Base-by-base conservation (phyloP, 148 eudicot genomes). In the Heliosperma pusillum region DNA sequence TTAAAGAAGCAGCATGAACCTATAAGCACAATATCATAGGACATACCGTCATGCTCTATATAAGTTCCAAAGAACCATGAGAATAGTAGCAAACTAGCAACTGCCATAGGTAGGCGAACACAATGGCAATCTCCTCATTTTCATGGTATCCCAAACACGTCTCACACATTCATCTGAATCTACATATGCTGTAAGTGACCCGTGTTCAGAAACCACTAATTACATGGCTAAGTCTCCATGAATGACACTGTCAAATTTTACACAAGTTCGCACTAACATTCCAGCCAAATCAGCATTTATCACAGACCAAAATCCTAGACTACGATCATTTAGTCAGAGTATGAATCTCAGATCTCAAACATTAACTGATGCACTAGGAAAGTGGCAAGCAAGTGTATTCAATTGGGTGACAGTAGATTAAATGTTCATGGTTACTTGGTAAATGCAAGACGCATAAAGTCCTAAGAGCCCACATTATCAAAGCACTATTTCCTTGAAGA, bases 1-100 rank as follows among this genome's bases (percentile, higher is more conserved):
- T 89, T 52, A 93, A 71, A 4, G 97, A 93, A 79, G 97, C 96
- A 3, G 97, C 84, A 74, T 93, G 97, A 64, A 93, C 97, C 97
- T 93, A 83, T 24, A 15, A 30, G 76, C 56, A 66, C 50, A 75
- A 13, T 3, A 50, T 11, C 70, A 42, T 19, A 15, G 29, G 10
- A 16, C 70, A 42, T 25, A 13, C 33, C 11, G 4, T 27, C 1
- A 15, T 30, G 70, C 15, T 77, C 53, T 26, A 13, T 67, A 20
- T 20, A 45, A 20, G 25, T 25, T n/a, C 44, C 27, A 69, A 76
- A 12, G 16, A 56, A 36, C 24, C 3, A 36, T 36, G 42, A 36
- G 7, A 36, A 36, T 36, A 36, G 42, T 36, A 36, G 42, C 42
- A 5, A 5, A 36, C 42, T 36, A 6, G n/a, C n/a, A n/a, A n/a